Percentiles rank a stretch among this genome's conserved stretches.
Evolutionary conservation across 148 eudicot species (phyloP).

Genomic region (Polygonum aviculare): DNA sequence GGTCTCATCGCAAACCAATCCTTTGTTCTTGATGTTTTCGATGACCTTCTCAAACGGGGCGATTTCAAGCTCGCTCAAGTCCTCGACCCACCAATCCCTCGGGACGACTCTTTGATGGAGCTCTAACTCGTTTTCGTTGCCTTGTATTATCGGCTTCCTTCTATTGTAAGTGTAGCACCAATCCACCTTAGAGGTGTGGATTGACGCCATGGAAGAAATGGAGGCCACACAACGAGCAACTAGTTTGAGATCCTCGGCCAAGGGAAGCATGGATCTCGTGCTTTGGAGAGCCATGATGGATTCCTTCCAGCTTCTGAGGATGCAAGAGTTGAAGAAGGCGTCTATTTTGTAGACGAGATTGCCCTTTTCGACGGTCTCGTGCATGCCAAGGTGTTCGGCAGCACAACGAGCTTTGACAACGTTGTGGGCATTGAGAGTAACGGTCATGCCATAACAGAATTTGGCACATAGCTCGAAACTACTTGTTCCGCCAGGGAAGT

Average conservation of each 20-base stretch:
- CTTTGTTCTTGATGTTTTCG: conserved; percentile 40
- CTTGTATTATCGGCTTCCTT: conserved; percentile 55
- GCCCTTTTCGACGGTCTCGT: conserved; percentile 85
- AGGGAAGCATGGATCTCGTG: conserved; percentile 50
- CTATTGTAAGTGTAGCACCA: conserved; percentile 90
- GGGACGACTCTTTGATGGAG: conserved; percentile 44
- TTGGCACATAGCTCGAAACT: conserved; percentile 93
- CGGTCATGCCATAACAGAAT: conserved; percentile 85
- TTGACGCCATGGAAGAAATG: conserved; percentile 69
- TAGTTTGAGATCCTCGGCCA: conserved; percentile 71
- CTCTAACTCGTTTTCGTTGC: conserved; percentile 53
- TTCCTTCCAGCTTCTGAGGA: conserved; percentile 91
- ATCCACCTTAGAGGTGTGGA: conserved; percentile 64
- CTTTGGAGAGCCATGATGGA: conserved; percentile 80
- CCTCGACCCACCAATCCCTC: conserved; percentile 97
- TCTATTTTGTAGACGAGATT: conserved; percentile 83
- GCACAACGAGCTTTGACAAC: conserved; percentile 76
- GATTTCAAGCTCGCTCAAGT: conserved; percentile 76
- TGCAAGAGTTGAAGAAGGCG: conserved; percentile 66
- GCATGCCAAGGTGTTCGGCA: conserved; percentile 89
- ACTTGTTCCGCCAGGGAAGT: conserved; percentile 76
- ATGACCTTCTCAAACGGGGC: conserved; percentile 56
- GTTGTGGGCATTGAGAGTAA: conserved; percentile 82
- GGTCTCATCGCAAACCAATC: conserved; percentile 43
- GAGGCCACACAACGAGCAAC: conserved; percentile 54